phyloP scores from a whole-genome alignment of 805 yeast species.

The Komagataella pastoris region DNA sequence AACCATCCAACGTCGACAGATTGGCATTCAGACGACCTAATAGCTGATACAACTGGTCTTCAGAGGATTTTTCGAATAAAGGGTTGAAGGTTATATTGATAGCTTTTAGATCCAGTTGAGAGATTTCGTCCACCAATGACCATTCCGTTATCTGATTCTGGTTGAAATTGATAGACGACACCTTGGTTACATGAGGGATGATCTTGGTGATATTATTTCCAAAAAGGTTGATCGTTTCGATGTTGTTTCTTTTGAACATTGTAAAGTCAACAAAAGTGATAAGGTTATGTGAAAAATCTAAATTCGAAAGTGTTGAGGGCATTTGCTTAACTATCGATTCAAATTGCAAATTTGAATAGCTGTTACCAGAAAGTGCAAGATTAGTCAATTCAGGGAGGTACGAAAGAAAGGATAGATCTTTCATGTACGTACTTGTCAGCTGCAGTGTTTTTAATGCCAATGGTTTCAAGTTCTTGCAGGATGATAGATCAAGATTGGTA shows the following conservation, averaged over 20 bases:
- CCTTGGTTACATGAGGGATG: neutral
- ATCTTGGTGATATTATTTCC: slow-evolving; percentile 13
- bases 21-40: slow-evolving; percentile 11
- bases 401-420: neutral
- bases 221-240: slow-evolving; percentile 20
- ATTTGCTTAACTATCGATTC: neutral
- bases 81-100: slow-evolving; percentile 45
- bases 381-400: neutral
- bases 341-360: neutral
- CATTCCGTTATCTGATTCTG: slow-evolving; percentile 13
- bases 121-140: neutral
- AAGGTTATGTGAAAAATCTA: slow-evolving; percentile 18
- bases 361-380: neutral
- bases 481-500: neutral
- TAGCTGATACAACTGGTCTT: slow-evolving; percentile 10
- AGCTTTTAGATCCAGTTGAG: slow-evolving; percentile 20
- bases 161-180: neutral
- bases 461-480: neutral
- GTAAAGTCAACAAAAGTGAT: neutral
- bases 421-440: neutral
- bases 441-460: neutral
- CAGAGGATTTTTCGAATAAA: slow-evolving; percentile 19
- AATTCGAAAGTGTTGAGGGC: neutral
- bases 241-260: slow-evolving; percentile 4
- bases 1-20: slow-evolving; percentile 43